A percentile compares a stretch with the other conserved stretches of the same genome.
Conservation (phyloP, 1,284 basidiomycete species). For the Puccinia triticina region DNA sequence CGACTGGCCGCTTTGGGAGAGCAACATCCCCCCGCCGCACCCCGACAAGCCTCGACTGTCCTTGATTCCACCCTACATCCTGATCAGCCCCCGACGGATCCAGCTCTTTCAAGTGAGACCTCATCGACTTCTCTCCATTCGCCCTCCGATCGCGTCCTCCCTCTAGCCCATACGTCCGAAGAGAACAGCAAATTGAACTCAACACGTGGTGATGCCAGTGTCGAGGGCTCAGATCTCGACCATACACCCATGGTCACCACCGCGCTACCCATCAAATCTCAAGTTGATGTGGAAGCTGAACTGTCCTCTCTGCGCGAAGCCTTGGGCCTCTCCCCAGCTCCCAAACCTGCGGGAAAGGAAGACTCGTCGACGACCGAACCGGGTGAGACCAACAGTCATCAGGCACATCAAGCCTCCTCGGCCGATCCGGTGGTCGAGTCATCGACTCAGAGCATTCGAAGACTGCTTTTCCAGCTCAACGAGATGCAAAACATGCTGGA, state of each 20-base stretch:
- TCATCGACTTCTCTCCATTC: not conserved
- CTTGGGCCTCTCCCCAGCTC: slow-evolving; percentile 23
- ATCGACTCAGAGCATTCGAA: slow-evolving; percentile 73
- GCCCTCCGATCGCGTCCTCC: not conserved
- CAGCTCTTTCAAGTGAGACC: not conserved
- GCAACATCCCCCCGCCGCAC: not conserved
- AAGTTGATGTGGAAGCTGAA: slow-evolving; percentile 50
- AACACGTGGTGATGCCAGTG: slow-evolving; percentile 8
- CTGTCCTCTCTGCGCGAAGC: slow-evolving; percentile 36
- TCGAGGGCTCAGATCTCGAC: slow-evolving; percentile 27
- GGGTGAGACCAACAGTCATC: not conserved
- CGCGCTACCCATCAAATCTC: slow-evolving; percentile 48
- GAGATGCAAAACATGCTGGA: slow-evolving; percentile 85
- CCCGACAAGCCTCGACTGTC: not conserved
- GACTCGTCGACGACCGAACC: not conserved
- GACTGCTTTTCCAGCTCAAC: slow-evolving; percentile 76
- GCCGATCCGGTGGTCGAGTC: not conserved
- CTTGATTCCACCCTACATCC: not conserved
- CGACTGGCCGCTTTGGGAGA: slow-evolving; percentile 4
- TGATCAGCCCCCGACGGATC: not conserved
- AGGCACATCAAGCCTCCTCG: too few species aligned
- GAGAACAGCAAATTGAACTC: slow-evolving; percentile 19
- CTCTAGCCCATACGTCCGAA: slow-evolving; percentile 9
- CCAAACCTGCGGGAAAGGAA: not conserved
- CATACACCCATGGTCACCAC: slow-evolving; percentile 45